Conservation (phyloP, 2,329 filamentous ascomycete genomes). For the Trichoderma sp. region DNA sequence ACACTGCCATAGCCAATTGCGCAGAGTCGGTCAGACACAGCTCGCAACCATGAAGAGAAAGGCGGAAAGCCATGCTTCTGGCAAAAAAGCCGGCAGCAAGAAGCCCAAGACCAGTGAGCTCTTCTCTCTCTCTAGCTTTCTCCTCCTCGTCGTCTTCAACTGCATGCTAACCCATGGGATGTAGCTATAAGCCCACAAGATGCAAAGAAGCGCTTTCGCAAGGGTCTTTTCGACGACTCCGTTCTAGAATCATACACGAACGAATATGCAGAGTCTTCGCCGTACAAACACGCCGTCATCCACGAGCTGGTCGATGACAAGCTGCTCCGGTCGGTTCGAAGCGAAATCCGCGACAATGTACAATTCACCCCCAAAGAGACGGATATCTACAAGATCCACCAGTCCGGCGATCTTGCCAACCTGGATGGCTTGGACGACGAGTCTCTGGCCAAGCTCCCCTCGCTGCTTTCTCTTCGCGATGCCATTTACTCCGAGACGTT, state of each 20-base stretch:
- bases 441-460: constrained; percentile 81
- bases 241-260: constrained; percentile 58
- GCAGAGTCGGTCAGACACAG: constrained; percentile 23
- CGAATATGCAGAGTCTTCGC: constrained; percentile 61
- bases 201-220: constrained; percentile 59
- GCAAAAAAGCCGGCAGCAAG: constrained; percentile 52
- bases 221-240: constrained; percentile 61
- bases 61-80: constrained; percentile 45
- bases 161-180: constrained; percentile 19
- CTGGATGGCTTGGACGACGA: constrained; percentile 88
- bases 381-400: constrained; percentile 99
- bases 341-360: constrained; percentile 85
- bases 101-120: constrained; percentile 49
- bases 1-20: neutral
- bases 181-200: constrained; percentile 49
- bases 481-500: constrained; percentile 89
- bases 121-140: neutral
- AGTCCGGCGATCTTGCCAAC: constrained; percentile 95
- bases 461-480: constrained; percentile 87
- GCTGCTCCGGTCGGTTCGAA: constrained; percentile 80
- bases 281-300: constrained; percentile 93
- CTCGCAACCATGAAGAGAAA: constrained; percentile 55
- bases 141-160: neutral
- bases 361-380: constrained; percentile 98
- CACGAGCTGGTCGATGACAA: constrained; percentile 72